Base-by-base conservation (phyloP, 169 alveolate genomes). In the Eimeria maxima region DNA sequence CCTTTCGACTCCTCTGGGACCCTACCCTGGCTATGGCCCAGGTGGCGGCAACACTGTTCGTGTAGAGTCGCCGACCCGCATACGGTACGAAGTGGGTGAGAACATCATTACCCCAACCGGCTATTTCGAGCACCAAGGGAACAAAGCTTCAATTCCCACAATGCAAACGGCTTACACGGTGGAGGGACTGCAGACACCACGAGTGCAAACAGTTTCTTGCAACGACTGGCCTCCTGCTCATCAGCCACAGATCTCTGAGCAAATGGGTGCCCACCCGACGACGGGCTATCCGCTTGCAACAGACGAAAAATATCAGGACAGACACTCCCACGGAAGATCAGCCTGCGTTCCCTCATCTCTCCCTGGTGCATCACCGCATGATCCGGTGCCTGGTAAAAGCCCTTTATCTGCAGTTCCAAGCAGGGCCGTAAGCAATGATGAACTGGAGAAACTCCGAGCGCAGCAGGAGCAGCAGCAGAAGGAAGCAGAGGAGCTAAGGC, bases 401-500 rank as follows among this genome's bases (percentile, higher is more conserved):
- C 76, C 57, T 18, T 14, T n/a, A 8, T 53, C 91, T 55, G 76
- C 74, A 53, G 74, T 24, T 42, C 14, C 42, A 47, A 83, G 91
- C 71, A 53, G 91, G 45, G 60, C 50, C n/a, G 91, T 83, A 50
- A 83, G 91, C 50, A 55, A 13, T 55, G 91, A 83, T 33, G 91
- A 83, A 29, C 76, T 55, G 53, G 91, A 83, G 27, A 47, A 83
- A 60, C 60, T 83, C 74, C 60, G 74, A 18, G 53, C 27, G 63
- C 93, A 86, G 47, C 93, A 86, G 47, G 80, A 86, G 44, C 93
- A 86, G 38, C 93, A 86, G n/a, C 80, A 86, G 44, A 50, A 86
- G 63, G 80, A 86, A 44, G 80, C 47, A 33, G 65, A 86, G 27
- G 93, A 86, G 18, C 81, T 86, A 42, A 60, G 47, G 80, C 53